phyloP scores from a whole-genome alignment of 345 rosid genomes.

The Corchorus olitorius region DNA sequence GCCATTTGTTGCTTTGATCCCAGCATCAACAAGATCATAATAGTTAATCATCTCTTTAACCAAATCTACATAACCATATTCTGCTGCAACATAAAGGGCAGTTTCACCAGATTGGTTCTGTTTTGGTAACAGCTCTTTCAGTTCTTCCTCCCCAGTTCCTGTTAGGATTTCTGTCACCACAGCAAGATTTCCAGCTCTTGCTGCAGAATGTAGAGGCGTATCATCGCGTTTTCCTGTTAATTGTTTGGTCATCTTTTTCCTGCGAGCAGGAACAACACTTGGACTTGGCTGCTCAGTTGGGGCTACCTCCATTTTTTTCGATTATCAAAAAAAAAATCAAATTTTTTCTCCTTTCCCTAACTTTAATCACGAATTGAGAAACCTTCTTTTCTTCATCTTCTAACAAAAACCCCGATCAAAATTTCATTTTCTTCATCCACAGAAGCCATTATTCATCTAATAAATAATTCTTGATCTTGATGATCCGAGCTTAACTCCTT shows the following conservation, averaged over 20 bases:
- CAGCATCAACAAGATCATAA: conserved; percentile 73
- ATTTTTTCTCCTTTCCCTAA: neutral
- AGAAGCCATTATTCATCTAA: conserved; percentile 5
- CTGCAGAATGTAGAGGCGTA: conserved; percentile 74
- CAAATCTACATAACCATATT: conserved; percentile 72
- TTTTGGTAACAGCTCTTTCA: conserved; percentile 55
- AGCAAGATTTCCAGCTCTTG: conserved; percentile 63
- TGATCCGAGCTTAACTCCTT: conserved; percentile 11
- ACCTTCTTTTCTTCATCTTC: conserved; percentile 26
- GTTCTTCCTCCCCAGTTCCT: conserved; percentile 40
- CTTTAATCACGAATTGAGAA: conserved; percentile 1
- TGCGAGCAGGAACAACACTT: conserved; percentile 21
- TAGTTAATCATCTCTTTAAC: conserved; percentile 77
- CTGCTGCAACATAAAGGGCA: conserved; percentile 90
- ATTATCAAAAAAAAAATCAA: conserved; percentile 3
- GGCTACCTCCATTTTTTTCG: conserved; percentile 31
- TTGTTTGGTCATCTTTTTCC: conserved; percentile 86
- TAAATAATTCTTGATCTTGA: conserved; percentile 3
- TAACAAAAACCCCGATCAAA: conserved; percentile 44
- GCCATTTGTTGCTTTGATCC: conserved; percentile 89
- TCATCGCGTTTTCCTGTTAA: conserved; percentile 85
- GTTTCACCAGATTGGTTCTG: conserved; percentile 94
- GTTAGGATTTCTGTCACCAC: conserved; percentile 54
- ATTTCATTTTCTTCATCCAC: conserved; percentile 26
- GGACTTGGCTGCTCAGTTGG: conserved; percentile 10